A percentile compares a stretch with the other conserved stretches of the same genome.
Evolutionary conservation across 805 yeast species (phyloP).

Genomic region (Brettanomyces anomalus): DNA sequence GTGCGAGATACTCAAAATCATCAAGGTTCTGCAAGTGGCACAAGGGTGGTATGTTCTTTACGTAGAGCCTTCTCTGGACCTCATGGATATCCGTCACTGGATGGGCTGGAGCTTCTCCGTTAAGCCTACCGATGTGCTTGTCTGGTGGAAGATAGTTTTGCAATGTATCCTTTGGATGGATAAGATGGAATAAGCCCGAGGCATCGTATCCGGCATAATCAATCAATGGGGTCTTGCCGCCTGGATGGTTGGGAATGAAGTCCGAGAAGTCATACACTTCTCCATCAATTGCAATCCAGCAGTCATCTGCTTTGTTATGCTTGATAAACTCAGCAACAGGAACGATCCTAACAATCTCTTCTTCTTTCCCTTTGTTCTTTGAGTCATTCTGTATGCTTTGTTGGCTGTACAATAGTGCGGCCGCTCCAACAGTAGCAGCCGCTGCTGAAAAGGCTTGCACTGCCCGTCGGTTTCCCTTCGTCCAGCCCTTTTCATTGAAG

Average conservation of each 20-base stretch:
- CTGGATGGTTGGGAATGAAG: conserved; percentile 39
- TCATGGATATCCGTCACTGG: conserved; percentile 28
- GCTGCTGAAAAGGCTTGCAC: background rate
- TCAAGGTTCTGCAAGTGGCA: conserved; percentile 61
- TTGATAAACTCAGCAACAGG: conserved; percentile 34
- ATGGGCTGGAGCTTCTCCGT: conserved; percentile 26
- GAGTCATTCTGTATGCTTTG: background rate
- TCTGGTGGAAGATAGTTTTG: conserved; percentile 49
- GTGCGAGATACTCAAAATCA: conserved; percentile 84
- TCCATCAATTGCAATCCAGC: conserved; percentile 81
- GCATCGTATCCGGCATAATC: conserved; percentile 45
- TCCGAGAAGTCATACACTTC: conserved; percentile 72
- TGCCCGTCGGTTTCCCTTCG: background rate
- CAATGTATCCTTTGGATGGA: conserved; percentile 82
- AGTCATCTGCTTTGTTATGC: conserved; percentile 51
- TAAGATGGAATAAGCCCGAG: conserved; percentile 68
- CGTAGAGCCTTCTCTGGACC: conserved; percentile 34
- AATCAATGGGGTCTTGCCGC: conserved; percentile 38
- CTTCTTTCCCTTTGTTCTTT: background rate
- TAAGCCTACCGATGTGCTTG: conserved; percentile 48
- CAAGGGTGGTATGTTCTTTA: conserved; percentile 52
- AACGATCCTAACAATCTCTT: conserved; percentile 7
- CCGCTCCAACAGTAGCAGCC: background rate
- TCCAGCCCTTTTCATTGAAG: background rate
- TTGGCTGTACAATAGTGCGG: background rate